A percentile compares a stretch with the other conserved stretches of the same genome.
These are phyloP conservation scores for Colletotrichum spaethianum DNA, from an alignment of 2,329 filamentous ascomycete genomes.

Conservation along the genomic window DNA sequence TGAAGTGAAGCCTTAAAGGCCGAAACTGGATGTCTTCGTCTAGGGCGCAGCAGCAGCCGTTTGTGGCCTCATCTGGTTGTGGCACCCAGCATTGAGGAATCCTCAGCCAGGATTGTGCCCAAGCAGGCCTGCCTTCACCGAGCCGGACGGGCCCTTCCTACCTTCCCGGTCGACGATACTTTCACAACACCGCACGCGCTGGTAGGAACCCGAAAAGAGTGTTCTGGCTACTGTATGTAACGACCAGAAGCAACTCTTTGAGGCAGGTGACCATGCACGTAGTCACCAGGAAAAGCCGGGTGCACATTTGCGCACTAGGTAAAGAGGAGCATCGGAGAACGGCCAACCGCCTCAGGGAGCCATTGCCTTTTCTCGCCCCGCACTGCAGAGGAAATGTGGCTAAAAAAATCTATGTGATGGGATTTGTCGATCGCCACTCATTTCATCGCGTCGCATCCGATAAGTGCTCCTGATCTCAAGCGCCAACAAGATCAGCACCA, in stretches of 20 bases:
- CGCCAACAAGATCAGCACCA: background rate
- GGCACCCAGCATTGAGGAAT: background rate
- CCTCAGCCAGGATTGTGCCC: background rate
- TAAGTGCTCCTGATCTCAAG: background rate
- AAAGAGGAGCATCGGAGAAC: background rate
- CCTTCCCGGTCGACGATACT: background rate
- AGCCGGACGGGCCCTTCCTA: background rate
- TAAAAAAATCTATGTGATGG: background rate
- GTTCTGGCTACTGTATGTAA: background rate
- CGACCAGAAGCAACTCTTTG: background rate
- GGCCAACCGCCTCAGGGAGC: background rate
- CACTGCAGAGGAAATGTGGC: background rate
- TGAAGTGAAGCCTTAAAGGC: background rate
- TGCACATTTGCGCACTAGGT: too few relatives aligned
- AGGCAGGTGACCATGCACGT: background rate
- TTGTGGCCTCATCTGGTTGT: background rate
- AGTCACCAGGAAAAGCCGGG: background rate
- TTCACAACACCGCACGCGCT: background rate
- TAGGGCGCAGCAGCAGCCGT: background rate
- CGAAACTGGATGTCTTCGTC: background rate
- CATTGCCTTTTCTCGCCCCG: background rate
- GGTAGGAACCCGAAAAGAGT: background rate
- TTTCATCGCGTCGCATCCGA: background rate
- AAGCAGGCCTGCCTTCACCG: slow-evolving; percentile 3
- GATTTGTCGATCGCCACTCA: background rate